Evolutionary conservation across 108 stramenopile genomes (phyloP), one percentile per base, ranked within the genome.

Genomic region (Fragilaria crotonensis): DNA sequence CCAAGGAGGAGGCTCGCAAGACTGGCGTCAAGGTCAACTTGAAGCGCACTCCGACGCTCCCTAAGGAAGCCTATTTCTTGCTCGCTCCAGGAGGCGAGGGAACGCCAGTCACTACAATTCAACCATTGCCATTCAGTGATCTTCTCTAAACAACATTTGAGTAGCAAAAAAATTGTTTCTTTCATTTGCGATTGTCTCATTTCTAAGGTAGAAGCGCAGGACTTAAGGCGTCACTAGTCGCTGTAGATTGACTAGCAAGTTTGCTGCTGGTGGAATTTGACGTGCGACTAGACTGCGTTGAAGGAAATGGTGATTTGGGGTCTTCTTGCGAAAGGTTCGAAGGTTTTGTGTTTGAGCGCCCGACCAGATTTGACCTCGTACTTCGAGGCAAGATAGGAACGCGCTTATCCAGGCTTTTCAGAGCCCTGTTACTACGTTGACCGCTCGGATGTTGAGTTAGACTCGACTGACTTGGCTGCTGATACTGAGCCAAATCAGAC

Each of bases 21-120:
- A 85, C 84, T 25, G 90, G 94, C 21, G 79, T 72, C 52, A 73
- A 87, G 79, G 83, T 88, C 52, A 79, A 79, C 64, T 68, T 97
- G 60, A 99, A 99, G 90, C 81, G 97, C 57, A 74, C 84, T 41
- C 95, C 96, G 50, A 84, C 65, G 64, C 93, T 89, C 70, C 99
- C 99, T 45, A 96, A 95, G 86, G 95, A 71, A 19, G 97, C 84
- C 57, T 97, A 96, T 71, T 84, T 94, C 72, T 63, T 96, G 60
- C 54, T 54, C 33, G 63, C 69, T 41, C 72, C 88, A 33, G 78
- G 83, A 36, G 79, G 72, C 25, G 82, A 82, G 59, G 85, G 82
- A 56, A 73, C 54, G 48, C 80, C 71, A 49, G 57, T 89, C 53
- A 94, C 89, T 48, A 94, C 93, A 63, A 94, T 94, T 60, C 93